Evolutionary conservation across 768 basidiomycete genomes (phyloP), one percentile per base, ranked within the genome.

Genomic region (Austroboletus eburneus): DNA sequence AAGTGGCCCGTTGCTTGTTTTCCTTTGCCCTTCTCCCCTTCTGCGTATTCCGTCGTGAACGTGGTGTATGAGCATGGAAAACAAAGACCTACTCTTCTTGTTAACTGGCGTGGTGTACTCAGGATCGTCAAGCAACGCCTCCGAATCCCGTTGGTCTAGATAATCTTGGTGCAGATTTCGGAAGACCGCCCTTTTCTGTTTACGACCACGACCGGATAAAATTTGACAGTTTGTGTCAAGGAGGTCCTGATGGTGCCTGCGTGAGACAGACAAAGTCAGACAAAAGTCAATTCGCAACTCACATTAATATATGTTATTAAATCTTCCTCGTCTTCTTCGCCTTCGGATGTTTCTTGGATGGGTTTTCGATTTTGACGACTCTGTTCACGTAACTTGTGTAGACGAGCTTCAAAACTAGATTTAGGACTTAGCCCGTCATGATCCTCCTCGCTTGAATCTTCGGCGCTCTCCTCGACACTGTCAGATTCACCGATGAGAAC

Each of bases 201-300:
- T 80, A 23, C 76, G 68, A 46, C 78, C 66, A 27, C 59, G 66
- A 9, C 72, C 65, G 18, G 55, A 55, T 3, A 81, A 50, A 23
- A 84, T 68, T 9, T 73, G 72, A 18, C 72, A 70, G 44, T 85
- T 77, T 18, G 79, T 75, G 32, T 85, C 85, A 5, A 91, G 57
- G 7, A 84, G 57, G 12, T 72, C 72, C 88, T 91, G 51, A 0
- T 68, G 71, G 80, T 87, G 48, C 1, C n/a, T 20, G 21, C 39
- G 32, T 47, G 33, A 60, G 39, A 54, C 24, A n/a, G n/a, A n/a
- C n/a, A n/a, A 38, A 20, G 32, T 33, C 8, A 5, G 2, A 27
- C 3, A 9, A 30, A 14, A 9, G 13, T 20, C n/a, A 18, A 37
- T 9, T 24, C 23, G 38, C 39, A 10, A 55, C 73, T 46, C 52